Evolutionary conservation across 2,329 filamentous ascomycete species (phyloP).

Genomic region (Botryosphaeria agaves): DNA sequence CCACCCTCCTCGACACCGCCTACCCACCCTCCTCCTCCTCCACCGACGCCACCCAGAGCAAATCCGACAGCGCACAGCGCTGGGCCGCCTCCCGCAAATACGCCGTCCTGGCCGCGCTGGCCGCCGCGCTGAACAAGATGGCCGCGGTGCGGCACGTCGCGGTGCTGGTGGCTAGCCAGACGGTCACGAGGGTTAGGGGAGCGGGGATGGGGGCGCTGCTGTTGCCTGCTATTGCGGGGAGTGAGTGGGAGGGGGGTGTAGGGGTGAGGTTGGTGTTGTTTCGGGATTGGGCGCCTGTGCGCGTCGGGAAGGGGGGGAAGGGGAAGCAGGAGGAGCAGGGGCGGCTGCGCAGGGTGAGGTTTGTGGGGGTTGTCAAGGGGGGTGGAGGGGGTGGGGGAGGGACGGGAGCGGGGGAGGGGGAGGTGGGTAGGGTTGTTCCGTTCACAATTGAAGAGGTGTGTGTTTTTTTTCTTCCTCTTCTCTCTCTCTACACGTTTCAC

Average conservation of each 20-base stretch:
- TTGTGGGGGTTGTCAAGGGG: slow-evolving; percentile 27
- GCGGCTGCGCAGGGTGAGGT: slow-evolving; percentile 17
- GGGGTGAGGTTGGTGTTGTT: slow-evolving; percentile 61
- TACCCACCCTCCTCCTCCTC: slow-evolving; percentile 43
- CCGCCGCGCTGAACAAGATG: slow-evolving; percentile 45
- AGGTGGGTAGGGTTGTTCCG: slow-evolving; percentile 32
- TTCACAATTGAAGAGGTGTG: slow-evolving; percentile 27
- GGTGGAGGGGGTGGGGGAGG: slow-evolving; percentile 22
- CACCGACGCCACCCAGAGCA: slow-evolving; percentile 22
- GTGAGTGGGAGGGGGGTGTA: slow-evolving; percentile 65
- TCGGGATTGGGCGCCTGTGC: slow-evolving; percentile 40
- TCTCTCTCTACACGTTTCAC: neutral
- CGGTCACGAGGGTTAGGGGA: slow-evolving; percentile 58
- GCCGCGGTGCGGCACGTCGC: slow-evolving; percentile 57
- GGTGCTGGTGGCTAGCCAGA: slow-evolving; percentile 61
- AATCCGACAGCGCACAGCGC: slow-evolving; percentile 24
- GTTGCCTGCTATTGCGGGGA: slow-evolving; percentile 55
- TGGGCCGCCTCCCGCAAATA: slow-evolving; percentile 33
- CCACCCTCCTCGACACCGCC: slow-evolving; percentile 57
- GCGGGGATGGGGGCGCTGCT: slow-evolving; percentile 47
- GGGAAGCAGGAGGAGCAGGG: slow-evolving; percentile 13
- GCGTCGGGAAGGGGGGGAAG: slow-evolving; percentile 12
- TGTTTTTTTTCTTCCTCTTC: slow-evolving; percentile 6
- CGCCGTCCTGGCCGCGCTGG: slow-evolving; percentile 50
- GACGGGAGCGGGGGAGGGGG: slow-evolving; percentile 20